A percentile compares a stretch with the other conserved stretches of the same genome.
These are phyloP conservation scores for Parachlorella kessleri DNA, from an alignment of 139 green algal genomes.

Conservation along the genomic window DNA sequence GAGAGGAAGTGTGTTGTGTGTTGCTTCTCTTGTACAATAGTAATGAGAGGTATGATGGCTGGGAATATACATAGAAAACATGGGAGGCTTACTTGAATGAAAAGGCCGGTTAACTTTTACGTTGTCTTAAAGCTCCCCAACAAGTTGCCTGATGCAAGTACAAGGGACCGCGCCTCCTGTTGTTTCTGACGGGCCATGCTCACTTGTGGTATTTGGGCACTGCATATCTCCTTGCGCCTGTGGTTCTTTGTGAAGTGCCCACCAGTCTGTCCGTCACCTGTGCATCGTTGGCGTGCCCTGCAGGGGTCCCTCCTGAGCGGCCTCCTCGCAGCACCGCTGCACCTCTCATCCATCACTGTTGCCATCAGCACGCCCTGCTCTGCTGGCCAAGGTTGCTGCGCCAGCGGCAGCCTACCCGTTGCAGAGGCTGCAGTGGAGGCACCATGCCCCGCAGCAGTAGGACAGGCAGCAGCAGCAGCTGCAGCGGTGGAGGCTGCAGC, in stretches of 20 bases:
- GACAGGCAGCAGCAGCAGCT: background rate
- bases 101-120: no score
- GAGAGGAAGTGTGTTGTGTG: background rate
- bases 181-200: background rate
- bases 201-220: background rate
- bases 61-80: no score
- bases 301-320: constrained; percentile 68
- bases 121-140: background rate
- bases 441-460: background rate
- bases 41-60: no score
- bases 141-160: background rate
- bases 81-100: no score
- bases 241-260: background rate
- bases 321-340: constrained; percentile 69
- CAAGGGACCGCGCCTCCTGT: background rate
- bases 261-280: background rate
- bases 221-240: background rate
- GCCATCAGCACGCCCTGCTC: constrained; percentile 4
- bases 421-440: background rate
- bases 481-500: background rate
- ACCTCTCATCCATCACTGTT: constrained; percentile 54
- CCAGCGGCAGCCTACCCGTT: background rate
- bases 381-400: background rate
- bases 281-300: background rate
- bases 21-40: background rate